Evolutionary conservation across 2,329 filamentous ascomycete species (phyloP), one percentile per base, ranked within the genome.

Genomic region (Ophiostoma sp.): DNA sequence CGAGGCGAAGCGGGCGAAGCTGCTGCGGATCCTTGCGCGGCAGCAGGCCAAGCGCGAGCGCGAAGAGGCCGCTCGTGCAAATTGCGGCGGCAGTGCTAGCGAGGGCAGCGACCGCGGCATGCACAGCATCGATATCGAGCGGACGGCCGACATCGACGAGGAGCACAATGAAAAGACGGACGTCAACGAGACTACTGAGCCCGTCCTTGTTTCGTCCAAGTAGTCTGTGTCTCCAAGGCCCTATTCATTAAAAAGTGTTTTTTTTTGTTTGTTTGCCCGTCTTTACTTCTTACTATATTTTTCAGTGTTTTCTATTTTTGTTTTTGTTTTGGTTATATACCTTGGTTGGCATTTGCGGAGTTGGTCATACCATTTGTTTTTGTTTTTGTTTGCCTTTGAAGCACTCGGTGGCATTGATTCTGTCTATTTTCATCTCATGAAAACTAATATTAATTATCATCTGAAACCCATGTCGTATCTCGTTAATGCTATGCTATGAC

Each of bases 21-120:
- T 73, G 62, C 23, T 54, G 31, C 73, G 72, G 15, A 74, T 72
- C 67, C 68, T 71, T 23, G 73, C 68, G 67, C 73, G 73, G 11
- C 70, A 68, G 54, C 48, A 71, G 48, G 69, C 65, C 35, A 68
- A 65, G 71, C 33, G 36, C 5, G 69, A 70, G 67, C 60, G 64
- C 23, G 65, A 67, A 4, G 70, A 67, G 36, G 68, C 66, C 1
- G 71, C 48, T 3, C 39, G 39, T 41, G 39, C 39, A 3, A 11
- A 13, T 3, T 5, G 48, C 36, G 7, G 48, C 68, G 5, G 68
- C 41, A 13, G 31, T 33, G 68, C 57, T 4, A 48, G 62, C 54
- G 66, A 31, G 13, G 20, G 68, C 54, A 33, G 67, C 41, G 68
- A 68, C 68, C 31, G 68, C 33, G 62, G 54, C 17, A 57, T 64